Evolutionary conservation across 2,329 filamentous ascomycete species (phyloP).

Genomic region (Nothophoma quercina): DNA sequence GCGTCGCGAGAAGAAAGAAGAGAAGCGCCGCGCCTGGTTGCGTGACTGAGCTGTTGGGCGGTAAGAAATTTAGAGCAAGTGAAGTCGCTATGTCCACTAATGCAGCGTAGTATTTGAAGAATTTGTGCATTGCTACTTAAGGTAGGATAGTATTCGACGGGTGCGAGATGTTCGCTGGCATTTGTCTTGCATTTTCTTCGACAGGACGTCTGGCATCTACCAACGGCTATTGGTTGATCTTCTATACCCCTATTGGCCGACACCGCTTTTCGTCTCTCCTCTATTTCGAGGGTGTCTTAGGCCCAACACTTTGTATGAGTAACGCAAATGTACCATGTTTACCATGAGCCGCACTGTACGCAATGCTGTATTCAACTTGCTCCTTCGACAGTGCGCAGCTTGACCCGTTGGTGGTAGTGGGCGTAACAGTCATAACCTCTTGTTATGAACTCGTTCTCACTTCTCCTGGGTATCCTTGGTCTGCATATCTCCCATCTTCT

Average conservation of each 20-base stretch:
- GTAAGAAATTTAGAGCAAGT: constrained; percentile 39
- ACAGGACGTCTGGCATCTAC: constrained; percentile 1
- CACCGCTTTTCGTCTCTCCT: neutral
- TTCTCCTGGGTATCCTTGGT: constrained; percentile 26
- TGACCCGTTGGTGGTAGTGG: neutral
- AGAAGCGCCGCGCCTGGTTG: constrained; percentile 92
- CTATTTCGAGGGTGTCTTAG: neutral
- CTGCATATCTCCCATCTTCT: constrained; percentile 43
- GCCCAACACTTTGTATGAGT: constrained; percentile 5
- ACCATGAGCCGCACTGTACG: neutral
- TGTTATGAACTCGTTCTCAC: neutral
- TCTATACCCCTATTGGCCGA: constrained; percentile 9
- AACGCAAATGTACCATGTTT: constrained; percentile 13
- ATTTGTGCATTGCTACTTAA: constrained; percentile 18
- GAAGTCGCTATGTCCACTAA: constrained; percentile 39
- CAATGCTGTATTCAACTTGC: neutral
- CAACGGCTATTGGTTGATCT: constrained; percentile 11
- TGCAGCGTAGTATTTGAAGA: constrained; percentile 23
- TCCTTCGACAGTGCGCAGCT: neutral
- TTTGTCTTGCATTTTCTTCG: constrained; percentile 4
- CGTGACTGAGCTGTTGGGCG: constrained; percentile 67
- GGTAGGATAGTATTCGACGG: constrained; percentile 24
- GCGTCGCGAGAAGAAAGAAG: constrained; percentile 86
- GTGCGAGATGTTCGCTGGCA: neutral
- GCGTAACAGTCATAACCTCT: neutral